Conservation (phyloP, 2,329 filamentous ascomycete genomes). For the Onygena corvina region DNA sequence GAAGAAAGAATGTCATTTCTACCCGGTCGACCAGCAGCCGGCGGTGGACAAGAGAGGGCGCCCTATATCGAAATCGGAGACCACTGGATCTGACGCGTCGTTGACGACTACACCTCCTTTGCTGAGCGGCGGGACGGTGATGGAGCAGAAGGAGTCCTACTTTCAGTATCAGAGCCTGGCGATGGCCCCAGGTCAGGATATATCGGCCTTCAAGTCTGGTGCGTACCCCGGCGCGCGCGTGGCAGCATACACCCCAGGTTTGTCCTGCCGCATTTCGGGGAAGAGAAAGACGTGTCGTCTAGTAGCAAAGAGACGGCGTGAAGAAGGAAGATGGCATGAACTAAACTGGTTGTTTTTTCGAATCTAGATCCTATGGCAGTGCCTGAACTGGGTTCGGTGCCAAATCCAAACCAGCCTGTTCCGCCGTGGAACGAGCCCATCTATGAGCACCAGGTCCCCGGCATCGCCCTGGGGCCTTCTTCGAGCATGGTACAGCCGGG, state of each 20-base stretch:
- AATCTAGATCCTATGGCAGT: conserved; percentile 24
- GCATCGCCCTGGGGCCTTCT: conserved; percentile 7
- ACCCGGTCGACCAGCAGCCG: conserved; percentile 68
- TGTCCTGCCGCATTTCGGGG: conserved; percentile 13
- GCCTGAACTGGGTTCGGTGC: conserved; percentile 23
- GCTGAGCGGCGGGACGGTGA: conserved; percentile 21
- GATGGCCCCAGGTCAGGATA: conserved; percentile 26
- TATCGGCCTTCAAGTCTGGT: conserved; percentile 24
- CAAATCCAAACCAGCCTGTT: conserved; percentile 22
- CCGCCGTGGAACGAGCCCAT: conserved; percentile 28
- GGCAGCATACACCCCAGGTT: conserved; percentile 28
- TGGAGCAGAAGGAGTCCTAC: conserved; percentile 28
- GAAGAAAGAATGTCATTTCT: conserved; percentile 90
- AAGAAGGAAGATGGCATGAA: conserved; percentile 10
- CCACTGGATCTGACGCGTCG: conserved; percentile 35
- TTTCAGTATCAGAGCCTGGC: conserved; percentile 29
- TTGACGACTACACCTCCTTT: conserved; percentile 39
- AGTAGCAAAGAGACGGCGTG: background rate
- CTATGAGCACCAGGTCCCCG: conserved; percentile 27
- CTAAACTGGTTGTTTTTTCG: conserved; percentile 5
- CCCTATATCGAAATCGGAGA: conserved; percentile 35
- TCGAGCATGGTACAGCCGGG: conserved; percentile 8
- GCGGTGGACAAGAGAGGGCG: conserved; percentile 40
- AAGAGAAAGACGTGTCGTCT: background rate
- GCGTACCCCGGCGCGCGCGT: conserved; percentile 26